Percentiles rank a stretch among this genome's conserved stretches.
Conservation (phyloP, 1,139 yeast species). For the Blastobotrys indianensis region DNA sequence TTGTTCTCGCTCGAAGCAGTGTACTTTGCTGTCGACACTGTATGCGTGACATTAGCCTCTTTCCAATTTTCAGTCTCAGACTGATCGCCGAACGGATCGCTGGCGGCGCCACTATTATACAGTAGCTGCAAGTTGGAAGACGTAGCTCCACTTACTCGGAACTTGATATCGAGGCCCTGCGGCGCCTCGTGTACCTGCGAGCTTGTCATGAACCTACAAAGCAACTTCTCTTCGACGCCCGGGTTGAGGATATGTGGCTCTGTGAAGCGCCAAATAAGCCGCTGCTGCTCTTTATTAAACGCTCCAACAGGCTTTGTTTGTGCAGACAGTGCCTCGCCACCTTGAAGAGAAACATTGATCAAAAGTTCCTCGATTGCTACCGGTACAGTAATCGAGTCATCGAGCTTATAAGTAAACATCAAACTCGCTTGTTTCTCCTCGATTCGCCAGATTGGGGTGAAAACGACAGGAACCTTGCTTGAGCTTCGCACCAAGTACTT, state of each 20-base stretch:
- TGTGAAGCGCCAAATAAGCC: conserved; percentile 75
- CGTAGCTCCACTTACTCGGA: conserved; percentile 12
- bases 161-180: conserved; percentile 30
- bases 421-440: conserved; percentile 81
- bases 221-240: conserved; percentile 54
- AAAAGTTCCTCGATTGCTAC: conserved; percentile 51
- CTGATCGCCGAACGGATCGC: conserved; percentile 18
- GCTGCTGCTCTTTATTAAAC: conserved; percentile 73
- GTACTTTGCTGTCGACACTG: conserved; percentile 19
- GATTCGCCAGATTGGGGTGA: conserved; percentile 84
- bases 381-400: conserved; percentile 42
- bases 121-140: neutral
- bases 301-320: conserved; percentile 88
- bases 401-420: conserved; percentile 62
- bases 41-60: conserved; percentile 2
- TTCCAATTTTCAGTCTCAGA: conserved; percentile 10
- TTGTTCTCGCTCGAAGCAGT: conserved; percentile 23
- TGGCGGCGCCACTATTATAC: neutral
- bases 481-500: conserved; percentile 46
- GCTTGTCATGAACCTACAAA: conserved; percentile 36
- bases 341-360: conserved; percentile 50
- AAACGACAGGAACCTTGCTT: conserved; percentile 54
- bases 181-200: conserved; percentile 27
- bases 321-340: conserved; percentile 51
- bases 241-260: conserved; percentile 51